Evolutionary conservation across 2,329 filamentous ascomycete genomes (phyloP).

Genomic region (Alternaria conjuncta): DNA sequence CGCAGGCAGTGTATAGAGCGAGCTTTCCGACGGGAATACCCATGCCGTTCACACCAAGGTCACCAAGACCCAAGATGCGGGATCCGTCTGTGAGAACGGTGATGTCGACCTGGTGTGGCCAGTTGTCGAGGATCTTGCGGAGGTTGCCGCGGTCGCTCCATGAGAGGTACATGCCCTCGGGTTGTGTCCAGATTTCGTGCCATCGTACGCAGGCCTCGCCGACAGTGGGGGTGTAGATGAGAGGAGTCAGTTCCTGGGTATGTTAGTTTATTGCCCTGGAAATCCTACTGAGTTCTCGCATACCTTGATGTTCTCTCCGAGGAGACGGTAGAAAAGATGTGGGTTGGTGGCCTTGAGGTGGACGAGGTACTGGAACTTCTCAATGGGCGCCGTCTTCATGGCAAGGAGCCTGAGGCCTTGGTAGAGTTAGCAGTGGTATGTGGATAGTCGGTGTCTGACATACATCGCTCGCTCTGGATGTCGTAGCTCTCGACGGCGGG

Average conservation of each 20-base stretch:
- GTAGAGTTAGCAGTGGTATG: conserved; percentile 48
- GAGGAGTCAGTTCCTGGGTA: conserved; percentile 73
- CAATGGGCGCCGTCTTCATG: conserved; percentile 71
- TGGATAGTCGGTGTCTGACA: conserved; percentile 39
- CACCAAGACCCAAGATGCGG: conserved; percentile 88
- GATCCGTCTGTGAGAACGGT: conserved; percentile 97
- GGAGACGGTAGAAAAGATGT: conserved; percentile 80
- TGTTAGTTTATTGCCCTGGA: neutral
- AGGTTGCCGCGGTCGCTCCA: conserved; percentile 94
- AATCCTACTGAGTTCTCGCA: neutral
- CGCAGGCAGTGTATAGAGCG: conserved; percentile 91
- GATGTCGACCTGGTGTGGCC: conserved; percentile 93
- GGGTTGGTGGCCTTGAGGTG: conserved; percentile 76
- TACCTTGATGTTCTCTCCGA: conserved; percentile 74
- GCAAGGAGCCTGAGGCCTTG: conserved; percentile 76
- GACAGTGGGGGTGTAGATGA: conserved; percentile 89
- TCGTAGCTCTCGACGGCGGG: conserved; percentile 59
- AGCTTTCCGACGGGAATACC: conserved; percentile 98
- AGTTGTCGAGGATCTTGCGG: conserved; percentile 86
- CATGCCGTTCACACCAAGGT: conserved; percentile 96
- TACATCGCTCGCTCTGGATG: conserved; percentile 58
- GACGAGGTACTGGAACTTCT: conserved; percentile 85
- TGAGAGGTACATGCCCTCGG: conserved; percentile 94
- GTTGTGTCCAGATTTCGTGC: conserved; percentile 93
- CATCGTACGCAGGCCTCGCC: conserved; percentile 97